Evolutionary conservation across 352 stramenopile species (phyloP), one percentile per base, ranked within the genome.

Genomic region (Globisporangium lucens): DNA sequence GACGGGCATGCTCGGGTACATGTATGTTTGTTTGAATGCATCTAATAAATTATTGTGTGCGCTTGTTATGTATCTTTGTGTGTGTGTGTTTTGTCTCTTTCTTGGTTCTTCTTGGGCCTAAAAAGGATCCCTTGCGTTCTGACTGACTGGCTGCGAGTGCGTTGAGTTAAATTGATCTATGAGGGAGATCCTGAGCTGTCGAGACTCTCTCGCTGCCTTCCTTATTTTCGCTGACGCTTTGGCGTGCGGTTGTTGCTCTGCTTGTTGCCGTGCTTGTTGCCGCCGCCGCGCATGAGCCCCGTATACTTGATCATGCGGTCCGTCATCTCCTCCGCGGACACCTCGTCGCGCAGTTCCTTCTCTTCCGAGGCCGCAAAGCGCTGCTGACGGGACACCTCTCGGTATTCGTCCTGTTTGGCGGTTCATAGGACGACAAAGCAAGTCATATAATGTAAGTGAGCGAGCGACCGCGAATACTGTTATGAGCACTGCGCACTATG

Each of bases 221-320:
- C 55, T 77, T 77, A 84, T 77, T 86, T 89, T 61, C 81, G 76
- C 68, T 87, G 82, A 63, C 84, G 84, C 72, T 92, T 90, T 59
- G 75, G 72, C 71, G 36, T 33, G 61, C 52, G 68, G 30, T 74
- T 78, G 59, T n/a, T n/a, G 20, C 43, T 63, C 69, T 59, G 68
- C 66, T 24, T 17, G 27, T 24, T 33, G 15, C 51, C 51, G 17
- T 43, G 36, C 36, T 43, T 43, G 41, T 7, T 7, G 29, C 29
- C 29, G 65, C 29, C 67, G 43, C 78, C 77, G 63, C 82, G 82
- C 24, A 73, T 57, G 47, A 94, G 75, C 2, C 87, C 87, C 56
- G 85, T 93, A 77, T 95, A 95, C 68, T 93, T 95, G 59, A 85
- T 76, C 85, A 95, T 95, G 46, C 87, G 79, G 24, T 78, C 77